Evolutionary conservation across 257 asterid species (phyloP), one percentile per base, ranked within the genome.

Genomic region (Perilla frutescens): DNA sequence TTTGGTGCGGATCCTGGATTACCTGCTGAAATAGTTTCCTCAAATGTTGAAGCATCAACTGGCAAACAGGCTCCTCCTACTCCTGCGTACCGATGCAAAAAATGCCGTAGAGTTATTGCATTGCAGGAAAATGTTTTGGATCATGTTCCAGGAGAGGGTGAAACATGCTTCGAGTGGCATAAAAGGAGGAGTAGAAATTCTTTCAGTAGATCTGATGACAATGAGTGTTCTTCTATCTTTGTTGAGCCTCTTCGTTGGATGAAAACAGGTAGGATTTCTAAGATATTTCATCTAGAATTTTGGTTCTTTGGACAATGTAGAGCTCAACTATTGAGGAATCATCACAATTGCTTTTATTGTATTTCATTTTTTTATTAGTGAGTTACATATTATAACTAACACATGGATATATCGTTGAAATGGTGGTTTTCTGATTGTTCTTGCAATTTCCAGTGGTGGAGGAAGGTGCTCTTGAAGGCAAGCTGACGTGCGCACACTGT

Each of bases 181-280:
- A 90, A 86, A 84, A 88, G 99, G 90, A 91, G 86, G 77, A 87
- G 98, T 62, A 90, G 96, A 58, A 85, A 80, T 70, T 87, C 79
- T 53, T 88, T 85, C 74, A 81, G 68, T 81, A 86, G 78, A 74
- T 80, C 88, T 13, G 87, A 73, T 8, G 93, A 84, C 1, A 73
- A 74, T 29, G 96, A 87, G 70, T 91, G 99, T 78, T 88, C 98
- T 5, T 95, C 98, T 37, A 62, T 95, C 81, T 95, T 95, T 77
- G 86, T 94, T 55, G 99, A 94, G 91, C 99, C 99, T 74, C 95
- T 94, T 15, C 89, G 89, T 67, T 94, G 98, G 99, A 94, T 94
- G 99, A 85, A 82, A 73, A 76, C 88, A 83, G 97, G 99, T 94
- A 82, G 47, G 2, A n/a, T 44, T 6, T 13, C 69, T 20, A 34